These are phyloP conservation scores for Pythium rhizo-oryzae DNA, from an alignment of 352 stramenopile genomes.

Conservation along the genomic window DNA sequence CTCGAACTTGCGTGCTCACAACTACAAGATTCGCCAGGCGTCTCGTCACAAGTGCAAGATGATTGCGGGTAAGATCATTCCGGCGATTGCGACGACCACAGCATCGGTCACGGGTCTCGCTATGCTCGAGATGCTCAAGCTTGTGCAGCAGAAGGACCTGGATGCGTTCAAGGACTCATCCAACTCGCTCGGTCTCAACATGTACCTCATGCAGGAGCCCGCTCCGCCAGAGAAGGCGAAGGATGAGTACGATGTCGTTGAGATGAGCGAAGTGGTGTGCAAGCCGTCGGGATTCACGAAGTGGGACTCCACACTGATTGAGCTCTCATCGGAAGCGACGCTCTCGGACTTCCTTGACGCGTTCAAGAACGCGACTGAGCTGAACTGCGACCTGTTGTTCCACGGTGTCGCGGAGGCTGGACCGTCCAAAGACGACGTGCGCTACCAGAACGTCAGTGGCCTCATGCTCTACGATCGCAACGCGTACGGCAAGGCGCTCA, in stretches of 20 bases:
- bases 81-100: constrained; percentile 99
- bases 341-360: constrained; percentile 65
- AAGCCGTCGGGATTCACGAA: constrained; percentile 90
- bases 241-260: constrained; percentile 91
- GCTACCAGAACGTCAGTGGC: constrained; percentile 69
- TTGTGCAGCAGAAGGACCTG: constrained; percentile 88
- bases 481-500: constrained; percentile 68
- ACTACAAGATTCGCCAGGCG: constrained; percentile 85
- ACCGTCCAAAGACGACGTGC: constrained; percentile 61
- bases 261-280: constrained; percentile 89
- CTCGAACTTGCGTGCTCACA: constrained; percentile 95
- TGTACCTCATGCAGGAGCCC: constrained; percentile 93
- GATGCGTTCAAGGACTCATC: constrained; percentile 92
- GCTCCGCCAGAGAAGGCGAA: constrained; percentile 83
- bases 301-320: constrained; percentile 89
- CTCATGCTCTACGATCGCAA: constrained; percentile 90
- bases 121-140: constrained; percentile 92
- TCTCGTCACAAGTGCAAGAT: constrained; percentile 95
- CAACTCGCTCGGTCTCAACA: constrained; percentile 92
- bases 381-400: constrained; percentile 86
- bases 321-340: constrained; percentile 66
- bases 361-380: constrained; percentile 71
- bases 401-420: constrained; percentile 76
- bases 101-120: constrained; percentile 98
- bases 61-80: constrained; percentile 99